Base-by-base conservation (phyloP, 768 basidiomycete species). In the Lyophyllum semitale region DNA sequence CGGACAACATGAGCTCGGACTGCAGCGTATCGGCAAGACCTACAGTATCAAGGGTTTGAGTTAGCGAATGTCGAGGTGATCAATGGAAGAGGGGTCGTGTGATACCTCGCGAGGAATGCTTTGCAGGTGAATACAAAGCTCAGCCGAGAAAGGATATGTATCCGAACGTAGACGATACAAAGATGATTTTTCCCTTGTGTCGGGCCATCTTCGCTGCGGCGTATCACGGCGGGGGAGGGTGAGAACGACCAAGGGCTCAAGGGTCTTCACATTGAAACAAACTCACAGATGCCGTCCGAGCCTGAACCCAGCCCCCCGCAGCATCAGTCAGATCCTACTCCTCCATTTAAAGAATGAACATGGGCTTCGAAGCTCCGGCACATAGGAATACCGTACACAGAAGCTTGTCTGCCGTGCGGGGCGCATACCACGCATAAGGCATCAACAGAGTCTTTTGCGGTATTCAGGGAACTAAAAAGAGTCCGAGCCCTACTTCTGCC, bases 401-500 rank as follows among this genome's bases (percentile, higher is more conserved):
- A 93, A 0, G 79, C 79, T 20, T 73, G 65, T 0, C 86, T 84
- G 6, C 69, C 75, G 60, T 84, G 80, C 0, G 79, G 73, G 1
- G 68, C 71, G 47, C 82, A 82, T 0, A 84, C 89, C 4, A 78
- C 75, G 11, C 80, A 74, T 20, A 95, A 69, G 0, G 92, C 91
- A 0, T 77, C 77, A 0, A 73, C 66, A 4, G 93, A 84, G 0
- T 77, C 74, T 11, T 70, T 64, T 0, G 82, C 76, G 0, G 77
- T 73, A 45, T 78, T 67, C 12, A 95, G 73, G 8, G 88, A 81
- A 92, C 89, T 8, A 95, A 73, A 0, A 84, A 80, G 2, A 93
- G 78, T 1, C 94, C 94, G 0, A 95, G 82, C 0, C 94, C 94
- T 77, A 37, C 86, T 89, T 3, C 91, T 93, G 2, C 94, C 94